A percentile compares a stretch with the other conserved stretches of the same genome.
phyloP scores from a whole-genome alignment of 352 stramenopile species.

The Pythium dissotocum region DNA sequence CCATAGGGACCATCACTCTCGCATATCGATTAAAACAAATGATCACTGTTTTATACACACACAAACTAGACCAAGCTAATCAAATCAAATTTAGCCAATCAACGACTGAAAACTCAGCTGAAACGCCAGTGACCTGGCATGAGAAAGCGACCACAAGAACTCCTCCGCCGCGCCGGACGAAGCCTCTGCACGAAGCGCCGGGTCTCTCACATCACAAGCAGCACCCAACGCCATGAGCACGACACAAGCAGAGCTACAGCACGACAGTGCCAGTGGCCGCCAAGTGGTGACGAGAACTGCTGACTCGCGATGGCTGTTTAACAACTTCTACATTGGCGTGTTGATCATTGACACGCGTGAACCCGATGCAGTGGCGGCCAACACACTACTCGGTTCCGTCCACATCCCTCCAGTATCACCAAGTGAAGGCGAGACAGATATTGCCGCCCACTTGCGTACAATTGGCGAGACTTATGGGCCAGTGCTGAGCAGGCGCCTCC shows the following conservation, averaged over 20 bases:
- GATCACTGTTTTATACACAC: conserved; percentile 6
- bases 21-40: conserved; percentile 7
- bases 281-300: conserved; percentile 27
- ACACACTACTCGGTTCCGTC: conserved; percentile 54
- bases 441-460: conserved; percentile 24
- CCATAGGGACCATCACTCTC: conserved; percentile 13
- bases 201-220: neutral
- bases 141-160: neutral
- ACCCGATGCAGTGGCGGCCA: conserved; percentile 28
- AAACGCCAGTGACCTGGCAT: neutral
- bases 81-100: conserved; percentile 11
- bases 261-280: neutral
- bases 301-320: conserved; percentile 69
- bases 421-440: conserved; percentile 23
- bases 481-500: conserved; percentile 32
- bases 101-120: conserved; percentile 3
- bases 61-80: conserved; percentile 2
- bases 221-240: neutral
- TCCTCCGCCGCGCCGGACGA: neutral
- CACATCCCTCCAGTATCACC: conserved; percentile 40
- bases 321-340: conserved; percentile 67
- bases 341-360: conserved; percentile 60
- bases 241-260: neutral
- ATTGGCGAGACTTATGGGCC: neutral
- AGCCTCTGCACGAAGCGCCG: neutral